These are phyloP conservation scores for Fusarium mundagurra DNA, from an alignment of 2,329 filamentous ascomycete species.

Conservation along the genomic window DNA sequence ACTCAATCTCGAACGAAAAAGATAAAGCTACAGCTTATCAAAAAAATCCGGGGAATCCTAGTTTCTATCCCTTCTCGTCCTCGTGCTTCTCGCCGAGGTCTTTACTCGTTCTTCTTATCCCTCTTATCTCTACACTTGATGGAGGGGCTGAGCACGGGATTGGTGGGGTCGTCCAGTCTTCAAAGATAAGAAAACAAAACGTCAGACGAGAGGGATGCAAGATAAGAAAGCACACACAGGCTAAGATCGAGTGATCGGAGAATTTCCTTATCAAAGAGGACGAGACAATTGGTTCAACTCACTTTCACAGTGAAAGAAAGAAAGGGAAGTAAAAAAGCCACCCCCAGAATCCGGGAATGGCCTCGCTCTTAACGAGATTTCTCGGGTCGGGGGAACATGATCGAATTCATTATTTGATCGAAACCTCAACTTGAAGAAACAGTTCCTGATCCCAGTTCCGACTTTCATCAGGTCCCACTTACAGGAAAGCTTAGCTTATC, in stretches of 20 bases:
- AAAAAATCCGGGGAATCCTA: slow-evolving; percentile 27
- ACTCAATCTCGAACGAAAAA: slow-evolving; percentile 7
- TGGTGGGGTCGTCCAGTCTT: slow-evolving; percentile 37
- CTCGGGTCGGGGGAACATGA: slow-evolving; percentile 4
- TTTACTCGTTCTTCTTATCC: slow-evolving; percentile 19
- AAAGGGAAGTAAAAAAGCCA: not conserved
- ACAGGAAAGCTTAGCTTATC: slow-evolving; percentile 28
- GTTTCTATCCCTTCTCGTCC: slow-evolving; percentile 4
- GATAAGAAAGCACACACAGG: slow-evolving; percentile 21
- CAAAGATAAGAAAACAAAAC: slow-evolving; percentile 37
- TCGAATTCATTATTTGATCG: slow-evolving; percentile 27
- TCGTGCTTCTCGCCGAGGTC: not conserved
- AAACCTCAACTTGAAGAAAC: not conserved
- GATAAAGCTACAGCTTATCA: slow-evolving; percentile 8
- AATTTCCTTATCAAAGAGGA: slow-evolving; percentile 12
- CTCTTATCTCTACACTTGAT: slow-evolving; percentile 36
- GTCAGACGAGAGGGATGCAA: not conserved
- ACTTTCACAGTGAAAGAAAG: not conserved
- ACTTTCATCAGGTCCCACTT: slow-evolving; percentile 6
- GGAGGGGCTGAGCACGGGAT: slow-evolving; percentile 16
- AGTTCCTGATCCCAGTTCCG: not conserved
- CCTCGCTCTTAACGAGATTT: slow-evolving; percentile 23
- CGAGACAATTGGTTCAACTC: not conserved
- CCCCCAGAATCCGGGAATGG: slow-evolving; percentile 19
- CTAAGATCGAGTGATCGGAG: slow-evolving; percentile 7